These are phyloP conservation scores for Boletus bicolor DNA, from an alignment of 768 basidiomycete species.

Conservation along the genomic window DNA sequence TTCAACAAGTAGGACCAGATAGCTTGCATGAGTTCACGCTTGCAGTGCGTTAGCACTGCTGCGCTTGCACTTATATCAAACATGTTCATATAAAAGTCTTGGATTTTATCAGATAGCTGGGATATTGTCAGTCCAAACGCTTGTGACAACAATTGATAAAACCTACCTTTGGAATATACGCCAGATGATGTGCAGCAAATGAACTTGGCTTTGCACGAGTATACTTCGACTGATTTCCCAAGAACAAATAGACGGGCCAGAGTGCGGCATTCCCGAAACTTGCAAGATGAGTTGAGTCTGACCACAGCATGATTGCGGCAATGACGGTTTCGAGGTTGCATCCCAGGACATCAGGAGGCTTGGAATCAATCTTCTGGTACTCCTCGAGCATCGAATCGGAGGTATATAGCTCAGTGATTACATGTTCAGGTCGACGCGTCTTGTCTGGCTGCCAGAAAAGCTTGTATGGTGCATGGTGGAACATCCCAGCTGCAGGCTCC, in stretches of 20 bases:
- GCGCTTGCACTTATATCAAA: neutral
- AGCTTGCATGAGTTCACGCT: too few relatives aligned
- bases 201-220: neutral
- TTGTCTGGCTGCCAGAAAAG: too few relatives aligned
- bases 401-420: too few relatives aligned
- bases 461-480: too few relatives aligned
- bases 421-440: too few relatives aligned
- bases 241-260: conserved; percentile 17
- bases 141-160: too few relatives aligned
- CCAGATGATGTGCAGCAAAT: neutral
- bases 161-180: neutral
- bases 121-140: too few relatives aligned
- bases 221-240: conserved; percentile 7
- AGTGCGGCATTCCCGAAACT: conserved; percentile 13
- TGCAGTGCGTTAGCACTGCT: conserved; percentile 9
- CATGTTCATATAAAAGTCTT: neutral
- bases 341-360: neutral
- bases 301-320: conserved; percentile 25
- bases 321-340: conserved; percentile 1
- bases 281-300: conserved; percentile 21
- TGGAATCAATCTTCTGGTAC: too few relatives aligned
- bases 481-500: too few relatives aligned
- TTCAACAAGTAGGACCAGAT: too few relatives aligned
- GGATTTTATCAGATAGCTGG: neutral
- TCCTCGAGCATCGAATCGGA: too few relatives aligned